Evolutionary conservation across 768 basidiomycete species (phyloP).

Genomic region (Boletus rubroflammeus): DNA sequence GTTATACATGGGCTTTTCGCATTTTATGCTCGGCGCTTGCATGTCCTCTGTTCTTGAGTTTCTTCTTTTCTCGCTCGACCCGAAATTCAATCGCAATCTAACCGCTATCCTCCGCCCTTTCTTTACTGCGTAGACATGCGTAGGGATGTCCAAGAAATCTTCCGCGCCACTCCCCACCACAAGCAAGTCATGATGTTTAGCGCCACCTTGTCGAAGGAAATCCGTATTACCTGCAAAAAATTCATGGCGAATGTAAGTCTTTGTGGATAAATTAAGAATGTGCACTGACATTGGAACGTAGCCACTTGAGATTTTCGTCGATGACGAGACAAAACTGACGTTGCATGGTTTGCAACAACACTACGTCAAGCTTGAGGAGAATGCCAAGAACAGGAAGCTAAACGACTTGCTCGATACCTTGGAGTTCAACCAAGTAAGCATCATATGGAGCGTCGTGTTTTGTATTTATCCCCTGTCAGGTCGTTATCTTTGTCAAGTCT

Average conservation of each 20-base stretch:
- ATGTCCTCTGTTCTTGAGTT: constrained; percentile 39
- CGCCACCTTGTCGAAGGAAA: constrained; percentile 95
- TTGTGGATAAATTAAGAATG: not conserved
- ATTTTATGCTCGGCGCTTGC: constrained; percentile 13
- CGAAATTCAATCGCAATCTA: constrained; percentile 55
- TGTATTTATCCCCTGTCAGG: constrained; percentile 45
- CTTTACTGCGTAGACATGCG: constrained; percentile 85
- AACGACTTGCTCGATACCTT: constrained; percentile 93
- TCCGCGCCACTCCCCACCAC: constrained; percentile 97
- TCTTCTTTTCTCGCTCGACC: constrained; percentile 49
- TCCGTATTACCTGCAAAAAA: constrained; percentile 97
- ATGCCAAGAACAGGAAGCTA: constrained; percentile 92
- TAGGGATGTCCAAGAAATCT: constrained; percentile 99
- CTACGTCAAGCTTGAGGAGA: constrained; percentile 95
- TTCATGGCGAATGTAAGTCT: constrained; percentile 95
- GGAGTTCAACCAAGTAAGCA: constrained; percentile 92
- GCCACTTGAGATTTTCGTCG: constrained; percentile 99
- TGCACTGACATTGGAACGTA: constrained; percentile 29
- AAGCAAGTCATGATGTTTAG: constrained; percentile 99
- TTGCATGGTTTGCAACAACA: constrained; percentile 98
- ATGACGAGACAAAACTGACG: constrained; percentile 98
- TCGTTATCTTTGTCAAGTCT: constrained; percentile 99
- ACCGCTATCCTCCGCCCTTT: constrained; percentile 59
- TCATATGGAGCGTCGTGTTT: not conserved
- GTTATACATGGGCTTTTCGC: constrained; percentile 15